Base-by-base conservation (phyloP, 2,329 filamentous ascomycete species). In the Furcasterigmium furcatum region DNA sequence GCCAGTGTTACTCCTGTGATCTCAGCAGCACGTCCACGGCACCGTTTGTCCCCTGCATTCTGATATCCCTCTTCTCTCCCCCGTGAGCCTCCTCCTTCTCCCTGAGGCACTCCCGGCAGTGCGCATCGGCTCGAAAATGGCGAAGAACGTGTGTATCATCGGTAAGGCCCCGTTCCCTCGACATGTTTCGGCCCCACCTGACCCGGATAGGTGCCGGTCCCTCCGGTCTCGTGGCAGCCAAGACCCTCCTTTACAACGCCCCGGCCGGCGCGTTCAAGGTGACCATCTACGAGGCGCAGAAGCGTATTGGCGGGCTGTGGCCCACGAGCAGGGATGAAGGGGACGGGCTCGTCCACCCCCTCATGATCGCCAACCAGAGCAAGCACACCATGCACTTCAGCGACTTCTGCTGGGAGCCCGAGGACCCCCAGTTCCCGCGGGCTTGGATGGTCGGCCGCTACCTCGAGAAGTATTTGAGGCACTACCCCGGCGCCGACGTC, bases 381-480 rank as follows among this genome's bases (percentile, higher is more conserved):
- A 79, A 78, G 38, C 88, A 90, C 62, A 89, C 87, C 0, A 82
- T 94, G 52, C 77, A 80, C 55, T 85, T 85, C 55, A 82, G 79
- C 52, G 89, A 92, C 59, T 62, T 89, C 20, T 77, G 86, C 6
- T 95, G 88, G 88, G 72, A 77, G 4, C 66, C 73, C 5, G 65
- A 64, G 4, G 65, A 72, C 2, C 82, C 85, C 2, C 74, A 85
- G 62, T 84, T 94, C 40, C 89, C 89, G 1, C 81, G 76, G 30
- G 89, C 88, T 0, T 89, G 85, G 81, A 82, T 89, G 66, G 80
- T 92, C 4, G 87, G 88, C 1, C 70, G 69, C 20, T 95, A 95
- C 59, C 70, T 94, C 7, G 71, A 84, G 51, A 69, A 66, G 5
- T 95, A 94, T 59, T 55, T 72, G 5, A 62, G 78, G 29, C 72